A percentile compares a stretch with the other conserved stretches of the same genome.
phyloP scores from a whole-genome alignment of 371 early-diverging fungal genomes.

The Syncephalastrum sp. region DNA sequence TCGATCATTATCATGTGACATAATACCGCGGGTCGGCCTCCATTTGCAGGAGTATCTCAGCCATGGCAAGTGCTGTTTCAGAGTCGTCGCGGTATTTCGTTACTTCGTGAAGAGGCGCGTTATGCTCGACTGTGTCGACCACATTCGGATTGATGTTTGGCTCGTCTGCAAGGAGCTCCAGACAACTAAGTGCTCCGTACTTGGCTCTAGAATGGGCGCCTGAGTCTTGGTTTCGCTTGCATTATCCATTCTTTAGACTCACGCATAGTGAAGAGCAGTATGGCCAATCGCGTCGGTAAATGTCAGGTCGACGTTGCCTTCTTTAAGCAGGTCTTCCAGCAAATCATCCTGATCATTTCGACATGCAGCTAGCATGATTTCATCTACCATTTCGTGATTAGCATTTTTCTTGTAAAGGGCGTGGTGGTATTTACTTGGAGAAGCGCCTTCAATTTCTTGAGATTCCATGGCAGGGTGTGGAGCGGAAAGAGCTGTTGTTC shows the following conservation, averaged over 20 bases:
- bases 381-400: conserved; percentile 31
- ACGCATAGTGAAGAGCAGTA: conserved; percentile 68
- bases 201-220: conserved; percentile 42
- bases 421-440: too few relatives aligned
- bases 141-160: conserved; percentile 49
- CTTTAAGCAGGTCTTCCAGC: conserved; percentile 44
- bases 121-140: conserved; percentile 47
- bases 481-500: too few relatives aligned
- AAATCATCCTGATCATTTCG: conserved; percentile 60
- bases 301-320: conserved; percentile 51
- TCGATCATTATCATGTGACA: background rate
- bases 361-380: conserved; percentile 61
- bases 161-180: conserved; percentile 49
- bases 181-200: conserved; percentile 55
- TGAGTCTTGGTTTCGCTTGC: too few relatives aligned
- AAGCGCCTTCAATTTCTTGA: too few relatives aligned
- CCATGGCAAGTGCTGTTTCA: conserved; percentile 54
- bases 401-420: too few relatives aligned
- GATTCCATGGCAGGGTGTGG: too few relatives aligned
- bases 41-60: conserved; percentile 47
- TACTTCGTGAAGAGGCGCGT: conserved; percentile 70
- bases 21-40: conserved; percentile 56
- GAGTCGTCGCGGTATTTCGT: conserved; percentile 52
- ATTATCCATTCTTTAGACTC: conserved; percentile 15
- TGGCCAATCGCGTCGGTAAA: conserved; percentile 60